Conservation (phyloP, 2,329 filamentous ascomycete genomes). For the Monilinia fructigena region DNA sequence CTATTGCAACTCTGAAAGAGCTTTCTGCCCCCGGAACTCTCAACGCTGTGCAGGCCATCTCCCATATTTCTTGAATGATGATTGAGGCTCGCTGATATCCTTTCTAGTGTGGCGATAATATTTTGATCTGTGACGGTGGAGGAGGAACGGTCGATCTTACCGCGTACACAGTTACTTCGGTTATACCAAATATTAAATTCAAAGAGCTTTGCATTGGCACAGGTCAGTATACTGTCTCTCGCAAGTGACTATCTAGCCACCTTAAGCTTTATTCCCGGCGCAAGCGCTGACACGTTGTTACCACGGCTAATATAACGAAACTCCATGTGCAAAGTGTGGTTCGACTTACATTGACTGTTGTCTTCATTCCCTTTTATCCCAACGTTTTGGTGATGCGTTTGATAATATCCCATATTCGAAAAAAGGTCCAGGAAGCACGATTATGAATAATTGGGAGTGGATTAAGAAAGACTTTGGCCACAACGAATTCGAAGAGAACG, state of each 20-base stretch:
- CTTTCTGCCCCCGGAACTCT: constrained; percentile 15
- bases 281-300: too few relatives aligned
- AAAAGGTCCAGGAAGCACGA: constrained; percentile 30
- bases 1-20: constrained; percentile 30
- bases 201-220: constrained; percentile 11
- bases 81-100: too few relatives aligned
- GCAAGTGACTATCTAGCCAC: too few relatives aligned
- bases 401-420: constrained; percentile 23
- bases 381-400: constrained; percentile 30
- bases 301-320: not conserved
- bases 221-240: constrained; percentile 26
- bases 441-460: constrained; percentile 29
- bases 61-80: too few relatives aligned
- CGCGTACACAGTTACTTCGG: constrained; percentile 32
- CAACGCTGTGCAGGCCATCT: constrained; percentile 27
- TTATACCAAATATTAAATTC: constrained; percentile 33
- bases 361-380: constrained; percentile 28
- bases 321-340: constrained; percentile 33
- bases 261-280: too few relatives aligned
- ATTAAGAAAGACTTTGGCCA: constrained; percentile 28
- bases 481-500: constrained; percentile 11
- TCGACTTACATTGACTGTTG: constrained; percentile 35
- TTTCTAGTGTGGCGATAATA: not conserved
- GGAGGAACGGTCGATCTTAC: constrained; percentile 19
- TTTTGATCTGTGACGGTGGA: constrained; percentile 7